A percentile compares a stretch with the other conserved stretches of the same genome.
These are phyloP conservation scores for Umbelopsis sp. DNA, from an alignment of 192 early-diverging fungal species.

Conservation along the genomic window DNA sequence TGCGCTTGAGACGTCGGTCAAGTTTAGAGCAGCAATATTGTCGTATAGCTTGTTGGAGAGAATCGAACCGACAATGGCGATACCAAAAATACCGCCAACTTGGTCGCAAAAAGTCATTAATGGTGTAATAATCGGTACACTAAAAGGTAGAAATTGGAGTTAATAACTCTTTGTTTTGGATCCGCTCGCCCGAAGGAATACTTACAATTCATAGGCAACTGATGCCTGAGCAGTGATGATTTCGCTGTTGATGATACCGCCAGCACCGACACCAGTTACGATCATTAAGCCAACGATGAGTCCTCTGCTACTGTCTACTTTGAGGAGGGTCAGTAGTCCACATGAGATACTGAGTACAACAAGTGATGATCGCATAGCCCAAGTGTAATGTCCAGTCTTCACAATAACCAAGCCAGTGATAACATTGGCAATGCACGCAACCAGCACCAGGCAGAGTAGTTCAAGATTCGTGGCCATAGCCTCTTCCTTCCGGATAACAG, in stretches of 20 bases:
- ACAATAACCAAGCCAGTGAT: constrained; percentile 33
- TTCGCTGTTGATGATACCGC: constrained; percentile 36
- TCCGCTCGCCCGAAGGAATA: background rate
- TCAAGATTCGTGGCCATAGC: constrained; percentile 31
- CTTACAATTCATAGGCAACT: constrained; percentile 35
- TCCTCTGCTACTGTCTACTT: constrained; percentile 23
- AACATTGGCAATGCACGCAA: constrained; percentile 36
- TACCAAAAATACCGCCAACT: constrained; percentile 44
- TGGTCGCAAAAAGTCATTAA: constrained; percentile 39
- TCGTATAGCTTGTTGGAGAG: constrained; percentile 55
- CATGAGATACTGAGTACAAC: constrained; percentile 20
- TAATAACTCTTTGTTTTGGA: background rate
- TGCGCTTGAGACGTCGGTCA: constrained; percentile 18
- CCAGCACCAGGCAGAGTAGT: constrained; percentile 31
- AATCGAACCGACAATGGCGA: constrained; percentile 64
- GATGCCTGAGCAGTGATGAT: constrained; percentile 38
- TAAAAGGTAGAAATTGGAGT: background rate
- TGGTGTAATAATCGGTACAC: constrained; percentile 32
- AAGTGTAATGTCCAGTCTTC: constrained; percentile 30
- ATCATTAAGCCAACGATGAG: constrained; percentile 38
- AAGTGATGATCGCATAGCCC: constrained; percentile 27
- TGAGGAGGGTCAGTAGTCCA: constrained; percentile 22
- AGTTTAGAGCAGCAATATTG: constrained; percentile 18
- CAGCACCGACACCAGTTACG: constrained; percentile 32
- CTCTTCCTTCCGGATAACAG: constrained; percentile 26